These are phyloP conservation scores for Coemansia sp. DNA, from an alignment of 192 early-diverging fungal genomes.

Conservation along the genomic window DNA sequence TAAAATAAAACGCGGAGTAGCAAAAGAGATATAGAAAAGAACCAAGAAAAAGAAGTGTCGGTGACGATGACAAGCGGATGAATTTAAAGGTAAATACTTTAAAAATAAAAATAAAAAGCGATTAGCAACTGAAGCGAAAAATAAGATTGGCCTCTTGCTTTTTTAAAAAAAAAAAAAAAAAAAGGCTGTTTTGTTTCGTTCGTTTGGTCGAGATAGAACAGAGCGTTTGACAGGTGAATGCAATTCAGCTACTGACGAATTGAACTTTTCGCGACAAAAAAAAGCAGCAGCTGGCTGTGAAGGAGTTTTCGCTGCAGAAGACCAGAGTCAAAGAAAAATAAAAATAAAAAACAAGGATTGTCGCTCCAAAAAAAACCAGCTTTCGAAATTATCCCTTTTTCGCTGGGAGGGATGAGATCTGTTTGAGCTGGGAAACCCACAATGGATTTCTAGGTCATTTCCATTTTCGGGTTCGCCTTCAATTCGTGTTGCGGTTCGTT, in stretches of 20 bases:
- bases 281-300: neutral
- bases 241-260: no score
- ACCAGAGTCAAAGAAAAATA: no score
- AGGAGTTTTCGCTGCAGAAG: no score
- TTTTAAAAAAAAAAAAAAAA: neutral
- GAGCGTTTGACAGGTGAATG: neutral
- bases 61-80: neutral
- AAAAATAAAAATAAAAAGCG: slow-evolving; percentile 4
- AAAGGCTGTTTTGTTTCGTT: neutral
- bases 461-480: no score
- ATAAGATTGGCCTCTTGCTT: no score
- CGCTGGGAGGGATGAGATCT: no score
- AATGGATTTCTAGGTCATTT: no score
- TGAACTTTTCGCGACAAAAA: neutral
- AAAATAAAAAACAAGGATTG: no score
- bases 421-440: no score
- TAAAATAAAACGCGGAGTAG: slow-evolving; percentile 16
- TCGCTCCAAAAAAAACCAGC: no score
- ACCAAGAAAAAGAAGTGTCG: slow-evolving; percentile 5
- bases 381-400: no score
- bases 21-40: slow-evolving; percentile 16
- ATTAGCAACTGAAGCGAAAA: neutral
- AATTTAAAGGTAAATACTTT: neutral
- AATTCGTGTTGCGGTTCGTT: no score
- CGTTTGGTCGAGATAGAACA: neutral